phyloP scores from a whole-genome alignment of 352 stramenopile species.

The Chrysophaeum taylorii region DNA sequence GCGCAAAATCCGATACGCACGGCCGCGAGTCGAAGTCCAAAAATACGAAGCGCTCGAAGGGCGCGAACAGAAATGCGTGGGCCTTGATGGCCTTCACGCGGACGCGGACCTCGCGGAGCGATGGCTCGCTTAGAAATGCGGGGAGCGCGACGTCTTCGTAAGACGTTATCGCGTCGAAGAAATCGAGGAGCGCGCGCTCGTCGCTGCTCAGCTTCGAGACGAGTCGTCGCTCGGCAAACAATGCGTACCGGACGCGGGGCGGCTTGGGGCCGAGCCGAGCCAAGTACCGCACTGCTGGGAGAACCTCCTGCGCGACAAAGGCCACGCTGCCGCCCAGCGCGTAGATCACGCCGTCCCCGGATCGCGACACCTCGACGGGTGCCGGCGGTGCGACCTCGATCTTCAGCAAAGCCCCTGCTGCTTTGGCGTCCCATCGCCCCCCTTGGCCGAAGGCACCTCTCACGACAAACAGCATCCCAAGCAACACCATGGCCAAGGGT shows the following conservation, averaged over 20 bases:
- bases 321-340: background rate
- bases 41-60: slow-evolving; percentile 10
- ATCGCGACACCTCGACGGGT: too few relatives aligned
- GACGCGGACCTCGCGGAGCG: background rate
- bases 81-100: slow-evolving; percentile 3
- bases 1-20: background rate
- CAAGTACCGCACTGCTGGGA: background rate
- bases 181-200: background rate
- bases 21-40: slow-evolving; percentile 8
- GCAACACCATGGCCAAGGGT: too few relatives aligned
- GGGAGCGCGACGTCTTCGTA: slow-evolving; percentile 9
- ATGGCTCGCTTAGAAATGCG: background rate
- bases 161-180: background rate
- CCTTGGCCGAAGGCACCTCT: too few relatives aligned
- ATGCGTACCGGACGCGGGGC: background rate
- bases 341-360: slow-evolving; percentile 8
- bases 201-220: background rate
- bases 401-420: too few relatives aligned
- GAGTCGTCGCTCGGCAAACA: background rate
- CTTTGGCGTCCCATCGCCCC: too few relatives aligned
- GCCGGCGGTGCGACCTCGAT: too few relatives aligned
- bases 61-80: background rate
- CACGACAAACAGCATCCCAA: too few relatives aligned
- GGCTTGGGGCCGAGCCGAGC: background rate
- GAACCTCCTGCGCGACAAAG: background rate